Conservation (phyloP, 148 eudicot genomes). For the Polygonum aviculare region DNA sequence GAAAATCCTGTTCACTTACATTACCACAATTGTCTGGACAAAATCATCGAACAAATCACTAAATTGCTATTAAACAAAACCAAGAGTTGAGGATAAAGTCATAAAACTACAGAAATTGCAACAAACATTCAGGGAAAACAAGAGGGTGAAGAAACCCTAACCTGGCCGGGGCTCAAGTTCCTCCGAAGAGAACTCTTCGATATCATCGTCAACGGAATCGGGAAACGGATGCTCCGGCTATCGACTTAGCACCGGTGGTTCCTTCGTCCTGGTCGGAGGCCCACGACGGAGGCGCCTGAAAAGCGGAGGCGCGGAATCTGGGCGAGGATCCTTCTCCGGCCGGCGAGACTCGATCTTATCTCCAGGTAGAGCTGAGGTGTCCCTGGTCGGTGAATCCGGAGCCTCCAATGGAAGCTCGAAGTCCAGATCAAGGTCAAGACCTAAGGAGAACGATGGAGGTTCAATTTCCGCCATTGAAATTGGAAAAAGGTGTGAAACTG, state of each 20-base stretch:
- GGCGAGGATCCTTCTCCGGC: conserved; percentile 30
- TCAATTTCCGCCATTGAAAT: conserved; percentile 50
- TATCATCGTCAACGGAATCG: conserved; percentile 47
- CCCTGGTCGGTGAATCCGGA: conserved; percentile 15
- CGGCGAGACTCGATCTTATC: conserved; percentile 27
- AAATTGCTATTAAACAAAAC: background rate
- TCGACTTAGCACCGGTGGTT: conserved; percentile 10
- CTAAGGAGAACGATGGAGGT: conserved; percentile 82
- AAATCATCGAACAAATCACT: background rate
- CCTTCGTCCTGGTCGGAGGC: conserved; percentile 12
- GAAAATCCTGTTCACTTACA: too few relatives aligned
- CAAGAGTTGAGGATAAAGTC: background rate
- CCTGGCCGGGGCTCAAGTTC: conserved; percentile 29
- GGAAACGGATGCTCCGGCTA: conserved; percentile 1
- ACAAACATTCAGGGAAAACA: background rate
- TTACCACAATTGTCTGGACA: background rate
- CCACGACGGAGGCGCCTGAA: conserved; percentile 54
- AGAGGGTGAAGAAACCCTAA: conserved; percentile 15
- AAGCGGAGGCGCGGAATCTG: conserved; percentile 17
- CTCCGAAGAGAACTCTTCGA: conserved; percentile 69
- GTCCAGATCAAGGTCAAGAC: conserved; percentile 59
- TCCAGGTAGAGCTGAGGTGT: conserved; percentile 12
- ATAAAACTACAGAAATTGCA: background rate
- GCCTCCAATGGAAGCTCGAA: conserved; percentile 22
- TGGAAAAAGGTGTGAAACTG: background rate